Evolutionary conservation across 257 asterid species (phyloP).

Genomic region (Parsonsia alboflavescens): DNA sequence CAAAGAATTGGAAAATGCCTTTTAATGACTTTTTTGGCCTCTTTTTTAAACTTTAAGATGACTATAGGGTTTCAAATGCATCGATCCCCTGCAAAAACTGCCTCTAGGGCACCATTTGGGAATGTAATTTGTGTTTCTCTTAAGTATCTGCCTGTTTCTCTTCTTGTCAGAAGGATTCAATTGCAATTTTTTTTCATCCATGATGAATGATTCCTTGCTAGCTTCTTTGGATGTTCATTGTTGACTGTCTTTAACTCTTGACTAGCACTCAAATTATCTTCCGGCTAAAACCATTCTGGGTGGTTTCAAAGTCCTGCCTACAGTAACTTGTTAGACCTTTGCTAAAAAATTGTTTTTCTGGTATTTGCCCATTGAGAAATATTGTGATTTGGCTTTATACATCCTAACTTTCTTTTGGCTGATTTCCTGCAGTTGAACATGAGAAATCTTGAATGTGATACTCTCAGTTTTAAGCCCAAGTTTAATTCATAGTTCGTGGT

Average conservation of each 20-base stretch:
- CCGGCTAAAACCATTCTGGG: background rate
- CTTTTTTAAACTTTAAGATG: background rate
- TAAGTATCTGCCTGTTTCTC: background rate
- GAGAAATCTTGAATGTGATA: slow-evolving; percentile 82
- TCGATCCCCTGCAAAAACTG: background rate
- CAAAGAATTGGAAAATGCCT: background rate
- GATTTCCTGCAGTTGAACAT: slow-evolving; percentile 68
- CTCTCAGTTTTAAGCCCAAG: slow-evolving; percentile 73
- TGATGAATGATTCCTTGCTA: too few species aligned
- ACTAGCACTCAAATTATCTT: background rate
- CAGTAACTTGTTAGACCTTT: background rate
- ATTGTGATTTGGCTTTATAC: background rate
- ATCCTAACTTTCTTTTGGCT: background rate
- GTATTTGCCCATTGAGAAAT: background rate
- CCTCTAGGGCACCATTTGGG: background rate
- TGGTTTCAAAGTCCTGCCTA: background rate
- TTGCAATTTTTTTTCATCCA: background rate
- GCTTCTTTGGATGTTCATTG: background rate
- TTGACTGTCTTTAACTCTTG: background rate
- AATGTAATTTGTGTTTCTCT: background rate
- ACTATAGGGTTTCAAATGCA: background rate
- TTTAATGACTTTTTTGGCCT: background rate
- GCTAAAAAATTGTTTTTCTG: background rate
- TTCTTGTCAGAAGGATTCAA: background rate
- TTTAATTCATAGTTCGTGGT: slow-evolving; percentile 36